Conservation (phyloP, 257 asterid genomes). For the Leonotis leonurus region DNA sequence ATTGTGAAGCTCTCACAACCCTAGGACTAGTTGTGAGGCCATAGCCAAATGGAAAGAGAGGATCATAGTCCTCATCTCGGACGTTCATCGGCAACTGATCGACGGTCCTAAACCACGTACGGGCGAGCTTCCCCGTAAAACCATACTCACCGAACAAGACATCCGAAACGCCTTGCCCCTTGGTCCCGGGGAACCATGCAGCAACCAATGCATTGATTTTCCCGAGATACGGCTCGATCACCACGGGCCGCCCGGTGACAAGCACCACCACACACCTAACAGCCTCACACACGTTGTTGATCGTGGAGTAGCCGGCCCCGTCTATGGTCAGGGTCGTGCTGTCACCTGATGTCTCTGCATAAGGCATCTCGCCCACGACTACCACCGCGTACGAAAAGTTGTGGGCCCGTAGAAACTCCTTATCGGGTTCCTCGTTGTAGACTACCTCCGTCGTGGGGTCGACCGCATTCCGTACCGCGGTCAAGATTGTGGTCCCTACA, state of each 20-base stretch:
- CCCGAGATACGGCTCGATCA: conserved; percentile 42
- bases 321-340: conserved; percentile 34
- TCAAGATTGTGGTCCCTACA: conserved; percentile 51
- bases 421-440: conserved; percentile 29
- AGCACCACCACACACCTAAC: conserved; percentile 44
- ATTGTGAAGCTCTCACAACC: conserved; percentile 17
- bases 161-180: conserved; percentile 54
- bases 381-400: conserved; percentile 48
- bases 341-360: conserved; percentile 43
- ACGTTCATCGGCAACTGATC: conserved; percentile 62
- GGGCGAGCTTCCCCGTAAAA: conserved; percentile 45
- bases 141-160: conserved; percentile 47
- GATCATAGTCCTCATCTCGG: conserved; percentile 47
- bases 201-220: conserved; percentile 48
- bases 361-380: conserved; percentile 56
- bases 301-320: conserved; percentile 34
- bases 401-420: conserved; percentile 26
- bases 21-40: conserved; percentile 37
- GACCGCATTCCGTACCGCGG: conserved; percentile 31
- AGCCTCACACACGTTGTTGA: conserved; percentile 31
- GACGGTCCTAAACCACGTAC: conserved; percentile 51
- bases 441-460: conserved; percentile 40
- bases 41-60: conserved; percentile 49
- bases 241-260: conserved; percentile 47
- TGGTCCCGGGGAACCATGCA: conserved; percentile 64